A percentile compares a stretch with the other conserved stretches of the same genome.
These are phyloP conservation scores for Leucoagaricus sp. DNA, from an alignment of 1,284 basidiomycete species.

Conservation along the genomic window DNA sequence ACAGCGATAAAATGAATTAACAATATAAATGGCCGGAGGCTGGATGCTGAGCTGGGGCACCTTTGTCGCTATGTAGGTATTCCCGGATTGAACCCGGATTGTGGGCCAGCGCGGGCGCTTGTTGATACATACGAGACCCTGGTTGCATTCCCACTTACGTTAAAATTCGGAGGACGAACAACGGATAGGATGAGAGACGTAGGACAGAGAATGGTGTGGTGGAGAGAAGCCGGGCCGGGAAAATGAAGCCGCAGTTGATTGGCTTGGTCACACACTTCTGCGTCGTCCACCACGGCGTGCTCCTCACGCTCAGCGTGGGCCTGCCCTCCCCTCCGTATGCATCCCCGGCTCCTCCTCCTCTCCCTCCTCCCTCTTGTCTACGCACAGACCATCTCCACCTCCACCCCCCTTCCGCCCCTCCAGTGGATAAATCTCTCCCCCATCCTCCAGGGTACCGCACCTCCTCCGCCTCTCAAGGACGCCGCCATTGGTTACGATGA, in stretches of 20 bases:
- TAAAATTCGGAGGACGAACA: neutral
- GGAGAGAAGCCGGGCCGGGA: slow-evolving; percentile 8
- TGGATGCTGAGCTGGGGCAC: neutral
- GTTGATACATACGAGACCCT: neutral
- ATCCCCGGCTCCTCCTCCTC: slow-evolving; percentile 24
- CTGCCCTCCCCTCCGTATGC: slow-evolving; percentile 20
- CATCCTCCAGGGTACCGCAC: slow-evolving; percentile 51
- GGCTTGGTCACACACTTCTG: slow-evolving; percentile 1
- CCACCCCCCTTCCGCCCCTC: slow-evolving; percentile 48
- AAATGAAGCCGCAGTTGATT: neutral
- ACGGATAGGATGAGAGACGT: neutral
- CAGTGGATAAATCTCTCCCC: slow-evolving; percentile 75
- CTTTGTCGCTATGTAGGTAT: too few species aligned
- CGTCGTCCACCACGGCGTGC: slow-evolving; percentile 16
- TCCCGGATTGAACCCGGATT: neutral
- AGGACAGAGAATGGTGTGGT: neutral
- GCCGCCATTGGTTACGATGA: slow-evolving; percentile 69
- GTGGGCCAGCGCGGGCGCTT: neutral
- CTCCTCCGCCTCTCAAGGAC: slow-evolving; percentile 67
- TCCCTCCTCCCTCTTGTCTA: slow-evolving; percentile 26
- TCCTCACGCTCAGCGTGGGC: slow-evolving; percentile 17
- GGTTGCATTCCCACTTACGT: neutral
- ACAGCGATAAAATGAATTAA: too few species aligned
- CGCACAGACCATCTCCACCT: slow-evolving; percentile 39
- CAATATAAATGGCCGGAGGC: too few species aligned